Evolutionary conservation across 345 rosid genomes (phyloP), one percentile per base, ranked within the genome.

Genomic region (Hypericum androsaemum): DNA sequence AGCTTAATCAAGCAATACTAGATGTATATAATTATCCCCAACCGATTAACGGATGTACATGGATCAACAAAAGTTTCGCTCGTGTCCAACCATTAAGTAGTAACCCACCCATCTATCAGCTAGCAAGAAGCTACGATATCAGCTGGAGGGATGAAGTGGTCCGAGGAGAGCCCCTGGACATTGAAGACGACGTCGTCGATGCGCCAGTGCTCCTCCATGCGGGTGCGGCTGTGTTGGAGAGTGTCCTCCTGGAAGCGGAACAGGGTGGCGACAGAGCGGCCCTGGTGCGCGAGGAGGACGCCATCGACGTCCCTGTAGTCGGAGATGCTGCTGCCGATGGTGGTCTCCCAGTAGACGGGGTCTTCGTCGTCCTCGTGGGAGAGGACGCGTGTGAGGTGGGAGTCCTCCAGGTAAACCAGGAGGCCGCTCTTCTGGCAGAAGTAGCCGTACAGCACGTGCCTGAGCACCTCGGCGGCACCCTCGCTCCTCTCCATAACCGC

Each of bases 131-230:
- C 48, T 7, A 9, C 5, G 12, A 87, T 74, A 72, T 86, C 97
- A 39, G 98, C 88, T 0, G 98, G 98, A 55, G 98, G 98, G 41
- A 90, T 90, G 66, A 86, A 90, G n/a, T 73, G 70, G 53, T 90
- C 98, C 16, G 77, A 50, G 10, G 96, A 84, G 43, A 90, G 92
- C 4, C 98, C 96, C 0, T 76, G 87, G 17, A 90, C 98, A 64
- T 90, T 75, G 64, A 84, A 90, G 43, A 79, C 98, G 61, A 82
- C 90, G 73, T 90, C 96, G 60, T 84, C 96, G 54, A 90, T 90
- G 57, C 74, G 74, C 98, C 98, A 90, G 0, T 72, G 61, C 65
- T 90, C 98, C 60, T 90, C 96, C 96, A 90, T 86, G 47, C 88
- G 66, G 17, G 87, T 86, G 57, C 98, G 64, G 50, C 92, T 69